These are phyloP conservation scores for Scleromitrula shiraiana DNA, from an alignment of 2,329 filamentous ascomycete genomes.

Conservation along the genomic window DNA sequence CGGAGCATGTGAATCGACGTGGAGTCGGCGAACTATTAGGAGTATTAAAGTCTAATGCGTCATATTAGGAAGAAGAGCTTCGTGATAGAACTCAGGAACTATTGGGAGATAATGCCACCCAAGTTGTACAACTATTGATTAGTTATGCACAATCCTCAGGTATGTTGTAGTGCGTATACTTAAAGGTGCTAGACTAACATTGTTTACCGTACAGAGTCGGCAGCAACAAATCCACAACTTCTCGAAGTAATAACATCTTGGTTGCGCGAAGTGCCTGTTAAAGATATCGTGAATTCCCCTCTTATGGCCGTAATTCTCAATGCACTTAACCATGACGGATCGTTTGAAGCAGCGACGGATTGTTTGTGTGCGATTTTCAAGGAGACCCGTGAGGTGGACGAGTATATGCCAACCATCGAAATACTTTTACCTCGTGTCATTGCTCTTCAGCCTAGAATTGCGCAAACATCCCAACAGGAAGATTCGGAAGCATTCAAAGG, in stretches of 20 bases:
- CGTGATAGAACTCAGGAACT: conserved; percentile 77
- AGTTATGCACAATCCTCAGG: conserved; percentile 89
- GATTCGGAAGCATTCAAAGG: conserved; percentile 82
- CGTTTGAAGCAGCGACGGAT: conserved; percentile 83
- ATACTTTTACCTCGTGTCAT: conserved; percentile 75
- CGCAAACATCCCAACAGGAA: conserved; percentile 66
- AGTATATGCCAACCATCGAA: conserved; percentile 75
- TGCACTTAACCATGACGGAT: conserved; percentile 65
- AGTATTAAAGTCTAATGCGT: conserved; percentile 40
- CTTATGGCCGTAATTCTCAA: conserved; percentile 74
- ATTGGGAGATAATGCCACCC: conserved; percentile 79
- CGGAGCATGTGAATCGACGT: conserved; percentile 29
- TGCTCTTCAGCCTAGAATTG: conserved; percentile 67
- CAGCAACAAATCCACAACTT: conserved; percentile 79
- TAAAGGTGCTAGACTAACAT: conserved; percentile 17
- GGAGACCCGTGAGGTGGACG: conserved; percentile 90
- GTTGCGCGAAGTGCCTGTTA: conserved; percentile 85
- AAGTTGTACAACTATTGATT: conserved; percentile 79
- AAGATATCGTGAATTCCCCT: conserved; percentile 75
- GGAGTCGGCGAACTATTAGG: conserved; percentile 29
- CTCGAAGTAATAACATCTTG: conserved; percentile 96
- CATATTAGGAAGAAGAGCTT: conserved; percentile 86
- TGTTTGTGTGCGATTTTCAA: conserved; percentile 86
- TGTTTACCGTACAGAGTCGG: conserved; percentile 48
- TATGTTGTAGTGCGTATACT: conserved; percentile 38